These are phyloP conservation scores for Herpetomonas tarakana DNA, from an alignment of 208 protist species.

Conservation along the genomic window DNA sequence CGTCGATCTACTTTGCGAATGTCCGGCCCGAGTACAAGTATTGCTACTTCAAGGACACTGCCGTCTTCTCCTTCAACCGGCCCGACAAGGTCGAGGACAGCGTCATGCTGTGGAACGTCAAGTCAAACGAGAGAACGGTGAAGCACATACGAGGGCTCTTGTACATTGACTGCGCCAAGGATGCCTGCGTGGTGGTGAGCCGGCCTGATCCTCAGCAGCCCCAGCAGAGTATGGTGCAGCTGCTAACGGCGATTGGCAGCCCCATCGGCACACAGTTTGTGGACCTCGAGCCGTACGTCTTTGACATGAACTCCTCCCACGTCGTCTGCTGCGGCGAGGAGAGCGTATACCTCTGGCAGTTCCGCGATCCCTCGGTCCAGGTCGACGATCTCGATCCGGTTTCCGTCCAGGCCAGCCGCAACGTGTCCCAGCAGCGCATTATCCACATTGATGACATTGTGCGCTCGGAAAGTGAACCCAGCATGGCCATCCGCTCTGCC, in stretches of 20 bases:
- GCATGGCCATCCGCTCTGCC: slow-evolving; percentile 53
- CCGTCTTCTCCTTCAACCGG: slow-evolving; percentile 91
- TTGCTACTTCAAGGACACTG: slow-evolving; percentile 91
- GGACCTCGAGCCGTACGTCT: slow-evolving; percentile 85
- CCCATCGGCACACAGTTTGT: slow-evolving; percentile 92
- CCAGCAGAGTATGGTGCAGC: slow-evolving; percentile 76
- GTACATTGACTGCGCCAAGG: slow-evolving; percentile 61
- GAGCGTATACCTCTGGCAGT: slow-evolving; percentile 95
- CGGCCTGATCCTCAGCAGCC: slow-evolving; percentile 25
- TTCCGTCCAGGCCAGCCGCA: slow-evolving; percentile 76
- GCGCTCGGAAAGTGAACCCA: slow-evolving; percentile 42
- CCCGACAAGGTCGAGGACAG: slow-evolving; percentile 91
- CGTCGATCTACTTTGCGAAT: slow-evolving; percentile 96
- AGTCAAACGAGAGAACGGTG: slow-evolving; percentile 88
- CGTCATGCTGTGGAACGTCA: slow-evolving; percentile 95
- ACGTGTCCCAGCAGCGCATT: slow-evolving; percentile 62
- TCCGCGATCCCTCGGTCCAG: slow-evolving; percentile 72
- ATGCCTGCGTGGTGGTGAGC: slow-evolving; percentile 91
- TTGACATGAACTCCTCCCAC: slow-evolving; percentile 90
- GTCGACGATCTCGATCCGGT: slow-evolving; percentile 83
- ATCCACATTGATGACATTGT: slow-evolving; percentile 94
- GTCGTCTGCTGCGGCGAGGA: slow-evolving; percentile 91
- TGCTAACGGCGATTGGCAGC: slow-evolving; percentile 95
- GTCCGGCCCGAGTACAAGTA: slow-evolving; percentile 96
- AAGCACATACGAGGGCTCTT: slow-evolving; percentile 90